Percentiles rank a stretch among this genome's conserved stretches.
phyloP scores from a whole-genome alignment of 148 eudicot species.

The Limonium bicolor region DNA sequence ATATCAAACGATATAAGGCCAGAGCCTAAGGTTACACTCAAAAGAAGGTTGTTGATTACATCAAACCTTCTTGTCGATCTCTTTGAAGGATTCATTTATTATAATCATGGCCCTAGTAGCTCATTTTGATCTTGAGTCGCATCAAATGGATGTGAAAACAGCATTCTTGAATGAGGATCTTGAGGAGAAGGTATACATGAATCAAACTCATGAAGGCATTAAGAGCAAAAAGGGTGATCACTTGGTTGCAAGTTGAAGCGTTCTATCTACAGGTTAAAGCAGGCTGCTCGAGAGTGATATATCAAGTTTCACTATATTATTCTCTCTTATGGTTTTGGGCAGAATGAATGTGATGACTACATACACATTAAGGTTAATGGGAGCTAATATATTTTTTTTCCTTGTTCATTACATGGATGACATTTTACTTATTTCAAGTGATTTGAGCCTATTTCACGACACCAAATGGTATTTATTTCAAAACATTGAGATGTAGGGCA shows the following conservation, averaged over 20 bases:
- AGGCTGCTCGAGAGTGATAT: neutral
- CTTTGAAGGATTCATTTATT: neutral
- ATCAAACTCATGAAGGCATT: neutral
- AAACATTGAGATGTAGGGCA: too few relatives aligned
- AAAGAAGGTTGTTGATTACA: neutral
- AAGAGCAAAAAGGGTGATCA: neutral
- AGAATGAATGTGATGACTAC: too few relatives aligned
- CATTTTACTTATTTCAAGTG: neutral
- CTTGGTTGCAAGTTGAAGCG: neutral
- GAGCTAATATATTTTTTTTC: neutral
- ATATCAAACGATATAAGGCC: too few relatives aligned
- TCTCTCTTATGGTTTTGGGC: neutral
- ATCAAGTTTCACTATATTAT: neutral
- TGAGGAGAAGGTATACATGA: too few relatives aligned
- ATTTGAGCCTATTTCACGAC: neutral
- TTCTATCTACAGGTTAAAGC: neutral
- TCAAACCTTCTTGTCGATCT: conserved; percentile 2
- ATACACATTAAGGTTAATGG: too few relatives aligned
- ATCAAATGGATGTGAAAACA: conserved; percentile 3
- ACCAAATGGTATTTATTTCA: neutral
- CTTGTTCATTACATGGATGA: too few relatives aligned
- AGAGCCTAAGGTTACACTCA: conserved; percentile 5
- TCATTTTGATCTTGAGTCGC: conserved; percentile 3
- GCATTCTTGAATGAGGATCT: neutral
- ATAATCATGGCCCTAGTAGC: too few relatives aligned